Conservation (phyloP, 768 basidiomycete genomes). For the Russula vinacea region DNA sequence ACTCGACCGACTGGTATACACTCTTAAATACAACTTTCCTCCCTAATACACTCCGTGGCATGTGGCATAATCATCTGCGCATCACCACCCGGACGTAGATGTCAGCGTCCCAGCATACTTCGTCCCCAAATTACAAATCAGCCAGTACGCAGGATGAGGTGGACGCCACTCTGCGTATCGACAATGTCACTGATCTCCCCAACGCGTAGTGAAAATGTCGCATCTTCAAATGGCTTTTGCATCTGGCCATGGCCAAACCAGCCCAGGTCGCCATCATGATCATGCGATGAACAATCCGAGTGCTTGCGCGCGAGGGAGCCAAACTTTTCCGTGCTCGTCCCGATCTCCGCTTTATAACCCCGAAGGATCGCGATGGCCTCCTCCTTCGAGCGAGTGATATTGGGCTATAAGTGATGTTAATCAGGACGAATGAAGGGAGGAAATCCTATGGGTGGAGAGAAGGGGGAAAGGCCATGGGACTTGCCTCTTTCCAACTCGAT, state of each 20-base stretch:
- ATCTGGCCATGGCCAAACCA: conserved; percentile 83
- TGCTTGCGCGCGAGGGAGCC: conserved; percentile 67
- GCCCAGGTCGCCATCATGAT: conserved; percentile 82
- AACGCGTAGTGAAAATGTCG: conserved; percentile 65
- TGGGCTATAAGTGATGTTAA: conserved; percentile 41
- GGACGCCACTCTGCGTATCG: conserved; percentile 91
- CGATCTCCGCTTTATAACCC: conserved; percentile 60
- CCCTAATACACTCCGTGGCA: not conserved
- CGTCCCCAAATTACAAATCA: conserved; percentile 38
- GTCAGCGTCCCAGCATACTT: not conserved
- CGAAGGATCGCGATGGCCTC: conserved; percentile 83
- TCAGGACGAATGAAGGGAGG: not conserved
- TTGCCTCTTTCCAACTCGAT: conserved; percentile 81
- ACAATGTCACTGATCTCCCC: conserved; percentile 80
- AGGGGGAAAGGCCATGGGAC: conserved; percentile 30
- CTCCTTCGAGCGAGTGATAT: conserved; percentile 82
- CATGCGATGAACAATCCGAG: conserved; percentile 89
- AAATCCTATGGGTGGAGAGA: not conserved
- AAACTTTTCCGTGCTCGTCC: conserved; percentile 55
- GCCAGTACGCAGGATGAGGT: conserved; percentile 84
- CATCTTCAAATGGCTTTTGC: conserved; percentile 97
- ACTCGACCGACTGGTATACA: not conserved
- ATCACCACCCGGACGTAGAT: not conserved
- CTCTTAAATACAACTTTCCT: not conserved
- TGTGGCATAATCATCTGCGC: not conserved